Percentiles rank a stretch among this genome's conserved stretches.
phyloP scores from a whole-genome alignment of 495 filamentous ascomycete species.

The Xylaria scruposa region DNA sequence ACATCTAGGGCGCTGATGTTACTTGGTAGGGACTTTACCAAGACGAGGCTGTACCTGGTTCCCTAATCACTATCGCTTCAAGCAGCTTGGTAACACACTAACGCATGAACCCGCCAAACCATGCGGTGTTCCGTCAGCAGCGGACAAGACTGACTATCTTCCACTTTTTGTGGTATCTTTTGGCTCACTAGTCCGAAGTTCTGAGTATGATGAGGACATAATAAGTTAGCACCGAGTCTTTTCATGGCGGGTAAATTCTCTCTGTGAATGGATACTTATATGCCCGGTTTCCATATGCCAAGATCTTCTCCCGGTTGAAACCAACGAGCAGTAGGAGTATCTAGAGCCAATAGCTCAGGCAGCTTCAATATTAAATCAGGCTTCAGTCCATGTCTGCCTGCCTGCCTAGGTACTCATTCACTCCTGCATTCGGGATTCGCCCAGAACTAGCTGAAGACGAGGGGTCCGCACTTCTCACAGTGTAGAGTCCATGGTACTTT shows the following conservation, averaged over 20 bases:
- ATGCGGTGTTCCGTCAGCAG: neutral
- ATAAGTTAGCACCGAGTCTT: neutral
- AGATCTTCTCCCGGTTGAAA: neutral
- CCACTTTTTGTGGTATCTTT: neutral
- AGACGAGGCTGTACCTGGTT: neutral
- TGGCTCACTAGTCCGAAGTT: neutral
- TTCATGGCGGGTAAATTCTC: conserved; percentile 1
- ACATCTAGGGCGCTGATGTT: neutral
- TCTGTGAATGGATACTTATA: neutral
- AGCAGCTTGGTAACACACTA: neutral
- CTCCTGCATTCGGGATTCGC: neutral
- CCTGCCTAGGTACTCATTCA: neutral
- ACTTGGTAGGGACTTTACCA: neutral
- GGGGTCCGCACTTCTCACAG: neutral
- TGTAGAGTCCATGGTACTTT: conserved; percentile 8
- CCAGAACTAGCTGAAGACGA: neutral
- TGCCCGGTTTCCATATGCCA: conserved; percentile 2
- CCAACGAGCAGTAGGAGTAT: neutral
- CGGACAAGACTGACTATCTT: neutral
- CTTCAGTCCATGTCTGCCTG: neutral
- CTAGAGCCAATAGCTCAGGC: neutral
- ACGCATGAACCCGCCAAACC: neutral
- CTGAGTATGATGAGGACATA: neutral
- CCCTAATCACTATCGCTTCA: neutral
- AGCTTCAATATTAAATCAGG: neutral